A percentile compares a stretch with the other conserved stretches of the same genome.
These are phyloP conservation scores for Ophiostoma sp. DNA, from an alignment of 2,329 filamentous ascomycete genomes.

Conservation along the genomic window DNA sequence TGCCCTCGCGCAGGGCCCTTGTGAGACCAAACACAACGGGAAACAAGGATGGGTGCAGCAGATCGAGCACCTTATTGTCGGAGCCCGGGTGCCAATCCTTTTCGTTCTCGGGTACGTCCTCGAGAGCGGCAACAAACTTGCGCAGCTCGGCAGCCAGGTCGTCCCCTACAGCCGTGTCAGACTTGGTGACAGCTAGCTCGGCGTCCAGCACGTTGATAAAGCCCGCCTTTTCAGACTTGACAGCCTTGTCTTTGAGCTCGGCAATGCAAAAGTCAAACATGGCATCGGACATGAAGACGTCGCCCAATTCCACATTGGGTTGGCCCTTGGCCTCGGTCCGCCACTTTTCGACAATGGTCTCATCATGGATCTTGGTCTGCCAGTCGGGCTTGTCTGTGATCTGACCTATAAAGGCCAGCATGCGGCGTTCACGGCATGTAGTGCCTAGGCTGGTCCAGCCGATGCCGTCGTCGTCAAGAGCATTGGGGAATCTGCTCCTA, in stretches of 20 bases:
- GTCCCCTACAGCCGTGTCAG: slow-evolving; percentile 42
- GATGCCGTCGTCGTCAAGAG: neutral
- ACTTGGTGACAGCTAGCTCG: slow-evolving; percentile 44
- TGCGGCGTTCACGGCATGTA: neutral
- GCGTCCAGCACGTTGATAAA: slow-evolving; percentile 43
- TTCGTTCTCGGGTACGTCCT: slow-evolving; percentile 36
- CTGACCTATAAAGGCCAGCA: neutral
- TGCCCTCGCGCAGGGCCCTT: slow-evolving; percentile 34
- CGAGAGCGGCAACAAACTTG: slow-evolving; percentile 39
- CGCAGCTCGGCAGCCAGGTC: slow-evolving; percentile 34
- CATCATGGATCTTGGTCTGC: neutral
- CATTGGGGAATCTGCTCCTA: neutral
- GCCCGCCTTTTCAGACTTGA: slow-evolving; percentile 38
- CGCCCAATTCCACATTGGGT: slow-evolving; percentile 8
- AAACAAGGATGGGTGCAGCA: slow-evolving; percentile 57
- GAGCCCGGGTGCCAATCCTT: slow-evolving; percentile 54
- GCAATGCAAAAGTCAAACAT: slow-evolving; percentile 34
- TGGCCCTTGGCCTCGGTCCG: slow-evolving; percentile 21
- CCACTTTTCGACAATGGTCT: neutral
- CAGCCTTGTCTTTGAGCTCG: slow-evolving; percentile 49
- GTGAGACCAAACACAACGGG: slow-evolving; percentile 44
- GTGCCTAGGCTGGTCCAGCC: neutral
- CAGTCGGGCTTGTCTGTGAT: slow-evolving; percentile 11
- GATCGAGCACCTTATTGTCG: slow-evolving; percentile 48
- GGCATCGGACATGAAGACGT: slow-evolving; percentile 24